Evolutionary conservation across 306 rosid genomes (phyloP).

Genomic region (Quercus gilva): DNA sequence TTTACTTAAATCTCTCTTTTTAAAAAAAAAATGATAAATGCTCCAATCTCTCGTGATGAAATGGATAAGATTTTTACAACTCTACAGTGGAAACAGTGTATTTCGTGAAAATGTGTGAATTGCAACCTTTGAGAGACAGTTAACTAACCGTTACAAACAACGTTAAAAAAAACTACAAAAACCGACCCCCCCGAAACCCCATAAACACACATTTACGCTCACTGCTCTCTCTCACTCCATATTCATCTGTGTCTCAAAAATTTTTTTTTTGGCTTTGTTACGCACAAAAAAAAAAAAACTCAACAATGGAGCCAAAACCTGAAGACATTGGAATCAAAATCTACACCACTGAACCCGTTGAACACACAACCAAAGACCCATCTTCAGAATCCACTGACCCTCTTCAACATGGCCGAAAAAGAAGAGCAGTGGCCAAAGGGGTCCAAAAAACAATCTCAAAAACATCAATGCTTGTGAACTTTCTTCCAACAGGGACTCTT

Average conservation of each 20-base stretch:
- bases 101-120: neutral
- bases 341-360: slow-evolving; percentile 31
- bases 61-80: too few species aligned
- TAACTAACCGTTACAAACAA: neutral
- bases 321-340: slow-evolving; percentile 53
- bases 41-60: too few species aligned
- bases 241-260: neutral
- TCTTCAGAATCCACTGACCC: neutral
- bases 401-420: slow-evolving; percentile 24
- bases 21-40: too few species aligned
- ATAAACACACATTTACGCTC: neutral
- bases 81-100: too few species aligned
- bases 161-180: neutral
- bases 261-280: neutral
- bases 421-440: slow-evolving; percentile 67
- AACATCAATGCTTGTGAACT: slow-evolving; percentile 66
- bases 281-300: neutral
- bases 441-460: slow-evolving; percentile 74
- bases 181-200: neutral
- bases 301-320: slow-evolving; percentile 22
- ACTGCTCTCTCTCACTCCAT: neutral
- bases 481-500: slow-evolving; percentile 81
- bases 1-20: too few species aligned
- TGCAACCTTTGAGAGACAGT: neutral
- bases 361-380: neutral